Conservation (phyloP, 1,284 basidiomycete species). For the Heliocybe sulcata region DNA sequence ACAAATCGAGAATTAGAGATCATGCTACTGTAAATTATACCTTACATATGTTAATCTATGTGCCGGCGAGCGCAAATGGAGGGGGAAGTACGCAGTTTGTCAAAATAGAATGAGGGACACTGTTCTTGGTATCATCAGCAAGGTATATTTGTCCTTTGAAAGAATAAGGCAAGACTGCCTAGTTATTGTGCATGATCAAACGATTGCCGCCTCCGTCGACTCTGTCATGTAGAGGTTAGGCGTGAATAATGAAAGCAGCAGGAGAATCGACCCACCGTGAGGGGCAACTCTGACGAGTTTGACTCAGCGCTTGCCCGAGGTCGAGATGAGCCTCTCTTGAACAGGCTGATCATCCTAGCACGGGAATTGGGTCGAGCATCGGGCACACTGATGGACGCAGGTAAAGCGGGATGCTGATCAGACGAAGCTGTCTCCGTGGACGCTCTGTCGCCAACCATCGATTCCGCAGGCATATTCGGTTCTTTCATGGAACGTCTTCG, state of each 20-base stretch:
- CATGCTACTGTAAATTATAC: no score
- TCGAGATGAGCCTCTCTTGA: constrained; percentile 22
- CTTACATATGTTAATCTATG: no score
- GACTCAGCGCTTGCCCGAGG: constrained; percentile 8
- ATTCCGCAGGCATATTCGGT: neutral
- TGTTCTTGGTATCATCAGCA: neutral
- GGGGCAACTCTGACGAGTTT: neutral
- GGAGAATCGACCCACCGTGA: neutral
- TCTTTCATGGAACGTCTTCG: neutral
- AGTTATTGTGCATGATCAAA: neutral
- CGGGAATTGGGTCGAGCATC: constrained; percentile 6
- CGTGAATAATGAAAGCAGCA: neutral
- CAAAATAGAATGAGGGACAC: neutral
- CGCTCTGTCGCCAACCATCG: neutral
- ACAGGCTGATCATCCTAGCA: constrained; percentile 32
- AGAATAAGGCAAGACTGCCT: neutral
- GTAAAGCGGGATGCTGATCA: neutral
- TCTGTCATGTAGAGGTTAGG: neutral
- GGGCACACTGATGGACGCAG: constrained; percentile 1
- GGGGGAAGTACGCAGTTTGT: neutral
- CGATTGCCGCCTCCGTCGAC: neutral
- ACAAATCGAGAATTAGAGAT: no score
- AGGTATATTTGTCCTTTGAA: neutral
- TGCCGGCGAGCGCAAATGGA: no score
- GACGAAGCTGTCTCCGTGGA: neutral